These are phyloP conservation scores for Rhododendron kiyosumense DNA, from an alignment of 148 eudicot genomes.

Conservation along the genomic window DNA sequence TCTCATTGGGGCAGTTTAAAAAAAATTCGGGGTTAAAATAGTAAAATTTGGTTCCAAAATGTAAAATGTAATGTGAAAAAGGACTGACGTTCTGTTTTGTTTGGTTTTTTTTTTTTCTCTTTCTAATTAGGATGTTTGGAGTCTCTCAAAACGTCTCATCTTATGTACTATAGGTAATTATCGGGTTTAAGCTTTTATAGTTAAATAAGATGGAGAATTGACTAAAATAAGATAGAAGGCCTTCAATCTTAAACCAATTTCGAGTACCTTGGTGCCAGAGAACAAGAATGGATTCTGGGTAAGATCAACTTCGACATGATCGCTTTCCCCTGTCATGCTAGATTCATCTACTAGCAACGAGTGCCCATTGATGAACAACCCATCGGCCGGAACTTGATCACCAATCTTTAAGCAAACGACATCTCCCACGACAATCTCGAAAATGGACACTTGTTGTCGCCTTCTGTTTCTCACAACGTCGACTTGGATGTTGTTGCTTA, in stretches of 20 bases:
- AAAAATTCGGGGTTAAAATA: too few relatives aligned
- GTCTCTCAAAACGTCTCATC: too few relatives aligned
- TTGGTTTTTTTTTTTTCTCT: too few relatives aligned
- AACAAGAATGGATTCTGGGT: conserved; percentile 2
- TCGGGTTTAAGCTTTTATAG: too few relatives aligned
- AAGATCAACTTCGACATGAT: neutral
- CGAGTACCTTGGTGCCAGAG: conserved; percentile 6
- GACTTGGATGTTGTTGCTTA: neutral
- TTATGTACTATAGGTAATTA: too few relatives aligned
- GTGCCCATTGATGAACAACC: conserved; percentile 6
- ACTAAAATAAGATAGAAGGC: neutral
- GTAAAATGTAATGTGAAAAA: too few relatives aligned
- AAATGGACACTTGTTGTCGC: neutral
- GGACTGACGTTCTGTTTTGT: too few relatives aligned
- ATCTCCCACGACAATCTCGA: neutral
- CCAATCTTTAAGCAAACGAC: conserved; percentile 11
- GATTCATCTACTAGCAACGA: conserved; percentile 1
- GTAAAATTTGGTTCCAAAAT: too few relatives aligned
- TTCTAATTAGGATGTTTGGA: too few relatives aligned
- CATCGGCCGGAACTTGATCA: conserved; percentile 10
- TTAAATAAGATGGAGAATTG: neutral
- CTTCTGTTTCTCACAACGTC: neutral
- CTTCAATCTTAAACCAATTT: neutral
- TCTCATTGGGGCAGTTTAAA: too few relatives aligned
- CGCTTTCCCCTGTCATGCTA: conserved; percentile 7